Percentiles rank a stretch among this genome's conserved stretches.
phyloP scores from a whole-genome alignment of 345 rosid genomes.

The Arabis alpina region DNA sequence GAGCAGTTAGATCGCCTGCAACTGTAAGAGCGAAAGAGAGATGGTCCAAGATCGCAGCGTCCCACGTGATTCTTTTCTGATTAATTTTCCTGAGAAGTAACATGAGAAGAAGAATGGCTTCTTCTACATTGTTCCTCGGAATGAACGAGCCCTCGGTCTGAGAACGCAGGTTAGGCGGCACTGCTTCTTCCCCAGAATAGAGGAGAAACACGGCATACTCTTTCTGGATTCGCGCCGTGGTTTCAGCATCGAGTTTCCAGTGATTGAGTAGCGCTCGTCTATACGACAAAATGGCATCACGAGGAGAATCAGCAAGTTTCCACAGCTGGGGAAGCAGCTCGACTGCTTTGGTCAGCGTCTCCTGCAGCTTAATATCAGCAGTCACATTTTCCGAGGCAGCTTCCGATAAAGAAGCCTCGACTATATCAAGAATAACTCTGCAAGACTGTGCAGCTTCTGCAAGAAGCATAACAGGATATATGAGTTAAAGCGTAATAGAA shows the following conservation, averaged over 20 bases:
- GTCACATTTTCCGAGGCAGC: constrained; percentile 71
- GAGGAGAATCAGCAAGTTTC: constrained; percentile 66
- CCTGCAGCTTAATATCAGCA: constrained; percentile 78
- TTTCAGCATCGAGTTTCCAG: constrained; percentile 71
- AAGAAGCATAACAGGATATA: constrained; percentile 22
- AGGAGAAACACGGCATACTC: constrained; percentile 74
- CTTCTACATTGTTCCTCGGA: constrained; percentile 77
- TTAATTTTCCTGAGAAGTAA: constrained; percentile 66
- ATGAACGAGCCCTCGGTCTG: constrained; percentile 71
- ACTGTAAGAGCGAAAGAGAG: constrained; percentile 72
- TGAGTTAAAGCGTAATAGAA: not conserved
- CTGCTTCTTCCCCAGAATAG: constrained; percentile 82
- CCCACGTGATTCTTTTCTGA: constrained; percentile 69
- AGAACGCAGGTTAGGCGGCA: constrained; percentile 70
- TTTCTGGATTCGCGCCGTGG: constrained; percentile 72
- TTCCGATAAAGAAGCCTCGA: constrained; percentile 76
- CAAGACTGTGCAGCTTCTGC: constrained; percentile 96
- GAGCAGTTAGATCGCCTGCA: constrained; percentile 58
- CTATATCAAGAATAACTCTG: constrained; percentile 75
- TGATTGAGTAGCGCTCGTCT: constrained; percentile 68
- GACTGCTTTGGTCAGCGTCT: constrained; percentile 69
- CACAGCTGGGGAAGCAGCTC: constrained; percentile 88
- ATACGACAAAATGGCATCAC: constrained; percentile 70
- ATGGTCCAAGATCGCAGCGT: constrained; percentile 79
- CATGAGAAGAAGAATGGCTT: constrained; percentile 81